phyloP scores from a whole-genome alignment of 2,329 filamentous ascomycete species.

The Raffaelea deltoideospora region DNA sequence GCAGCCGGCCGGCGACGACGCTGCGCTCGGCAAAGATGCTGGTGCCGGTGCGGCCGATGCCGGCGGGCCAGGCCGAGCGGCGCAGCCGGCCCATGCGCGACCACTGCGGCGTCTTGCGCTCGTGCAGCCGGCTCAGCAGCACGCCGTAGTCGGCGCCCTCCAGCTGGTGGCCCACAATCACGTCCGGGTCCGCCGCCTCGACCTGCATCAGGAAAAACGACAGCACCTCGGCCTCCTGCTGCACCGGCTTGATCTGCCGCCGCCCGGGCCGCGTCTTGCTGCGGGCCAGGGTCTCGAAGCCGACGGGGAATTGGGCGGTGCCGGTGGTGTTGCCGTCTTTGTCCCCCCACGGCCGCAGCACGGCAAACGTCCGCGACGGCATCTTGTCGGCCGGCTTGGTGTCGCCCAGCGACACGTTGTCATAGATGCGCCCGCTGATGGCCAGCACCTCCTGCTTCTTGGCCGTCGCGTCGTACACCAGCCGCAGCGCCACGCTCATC shows the following conservation, averaged over 20 bases:
- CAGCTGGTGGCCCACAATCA: conserved; percentile 85
- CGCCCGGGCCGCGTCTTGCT: conserved; percentile 45
- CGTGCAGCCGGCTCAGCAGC: conserved; percentile 68
- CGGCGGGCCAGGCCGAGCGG: conserved; percentile 71
- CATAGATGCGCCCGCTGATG: conserved; percentile 83
- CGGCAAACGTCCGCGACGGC: conserved; percentile 78
- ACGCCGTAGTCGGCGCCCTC: conserved; percentile 95
- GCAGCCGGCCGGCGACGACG: conserved; percentile 70
- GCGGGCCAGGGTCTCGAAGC: conserved; percentile 65
- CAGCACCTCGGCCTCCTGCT: conserved; percentile 70
- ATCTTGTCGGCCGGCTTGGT: conserved; percentile 80
- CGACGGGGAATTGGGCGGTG: conserved; percentile 62
- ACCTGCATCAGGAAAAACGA: conserved; percentile 82
- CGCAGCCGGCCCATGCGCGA: conserved; percentile 81
- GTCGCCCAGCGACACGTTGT: conserved; percentile 74
- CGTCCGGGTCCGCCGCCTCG: conserved; percentile 79
- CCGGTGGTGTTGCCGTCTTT: too few species aligned
- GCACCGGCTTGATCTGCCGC: conserved; percentile 66
- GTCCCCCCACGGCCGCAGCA: conserved; percentile 63
- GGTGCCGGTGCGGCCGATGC: conserved; percentile 70
- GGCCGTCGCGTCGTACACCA: conserved; percentile 73
- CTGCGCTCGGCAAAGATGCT: conserved; percentile 91
- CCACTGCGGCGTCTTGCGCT: conserved; percentile 89
- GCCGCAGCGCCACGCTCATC: conserved; percentile 89
- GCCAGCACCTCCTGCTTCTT: conserved; percentile 95